phyloP scores from a whole-genome alignment of 352 stramenopile genomes.

The Phytophthora nicotianae region DNA sequence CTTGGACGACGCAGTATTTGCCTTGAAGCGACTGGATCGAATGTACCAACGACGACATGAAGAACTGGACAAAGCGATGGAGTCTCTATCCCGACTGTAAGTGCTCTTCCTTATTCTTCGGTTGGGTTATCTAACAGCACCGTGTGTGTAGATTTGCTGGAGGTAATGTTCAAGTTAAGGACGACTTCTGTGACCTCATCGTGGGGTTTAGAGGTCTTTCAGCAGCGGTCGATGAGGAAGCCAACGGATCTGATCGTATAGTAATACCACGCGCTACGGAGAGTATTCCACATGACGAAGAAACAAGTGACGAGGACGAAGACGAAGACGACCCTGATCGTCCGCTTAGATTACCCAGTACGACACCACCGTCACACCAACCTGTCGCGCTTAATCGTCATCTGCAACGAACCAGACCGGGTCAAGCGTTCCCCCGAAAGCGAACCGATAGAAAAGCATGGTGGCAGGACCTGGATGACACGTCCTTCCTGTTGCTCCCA shows the following conservation, averaged over 20 bases:
- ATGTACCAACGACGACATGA: constrained; percentile 44
- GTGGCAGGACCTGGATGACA: constrained; percentile 42
- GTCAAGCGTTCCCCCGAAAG: constrained; percentile 37
- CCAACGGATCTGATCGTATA: constrained; percentile 21
- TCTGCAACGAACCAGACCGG: constrained; percentile 29
- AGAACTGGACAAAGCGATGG: constrained; percentile 37
- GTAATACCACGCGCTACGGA: constrained; percentile 14
- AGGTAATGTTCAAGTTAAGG: constrained; percentile 32
- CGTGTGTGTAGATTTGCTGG: constrained; percentile 4
- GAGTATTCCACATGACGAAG: neutral
- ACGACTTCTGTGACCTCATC: constrained; percentile 74
- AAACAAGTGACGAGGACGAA: constrained; percentile 18
- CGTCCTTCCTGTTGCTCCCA: constrained; percentile 20
- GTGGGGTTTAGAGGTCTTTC: constrained; percentile 48
- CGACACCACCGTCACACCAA: constrained; percentile 34
- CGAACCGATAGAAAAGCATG: constrained; percentile 39
- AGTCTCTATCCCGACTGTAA: constrained; percentile 28
- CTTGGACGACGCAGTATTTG: constrained; percentile 68
- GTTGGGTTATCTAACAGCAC: neutral
- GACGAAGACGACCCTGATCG: constrained; percentile 12
- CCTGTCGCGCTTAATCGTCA: constrained; percentile 32
- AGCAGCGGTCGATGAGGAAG: constrained; percentile 11
- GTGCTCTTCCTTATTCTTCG: neutral
- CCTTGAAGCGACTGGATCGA: constrained; percentile 61
- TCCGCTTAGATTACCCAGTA: constrained; percentile 20